Evolutionary conservation across 257 asterid species (phyloP).

Genomic region (Thymus mandschuricus): DNA sequence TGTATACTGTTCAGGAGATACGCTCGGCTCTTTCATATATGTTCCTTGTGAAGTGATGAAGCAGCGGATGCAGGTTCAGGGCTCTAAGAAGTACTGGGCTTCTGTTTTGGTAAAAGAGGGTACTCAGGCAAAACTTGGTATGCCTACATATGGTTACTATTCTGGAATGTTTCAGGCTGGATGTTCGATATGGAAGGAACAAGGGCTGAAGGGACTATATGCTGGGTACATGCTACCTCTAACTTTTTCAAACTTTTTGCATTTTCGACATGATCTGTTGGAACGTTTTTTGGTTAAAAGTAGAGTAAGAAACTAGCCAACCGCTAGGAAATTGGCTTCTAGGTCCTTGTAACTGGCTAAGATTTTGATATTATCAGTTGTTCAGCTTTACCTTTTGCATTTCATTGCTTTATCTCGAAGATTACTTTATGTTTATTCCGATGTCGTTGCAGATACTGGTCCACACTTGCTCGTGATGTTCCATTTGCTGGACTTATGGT

Average conservation of each 20-base stretch:
- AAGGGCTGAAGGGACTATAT: conserved; percentile 75
- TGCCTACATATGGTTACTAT: conserved; percentile 64
- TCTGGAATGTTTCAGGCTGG: conserved; percentile 89
- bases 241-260: conserved; percentile 4
- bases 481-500: conserved; percentile 95
- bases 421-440: conserved; percentile 24
- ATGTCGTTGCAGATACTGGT: conserved; percentile 66
- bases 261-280: background rate
- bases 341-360: too few species aligned
- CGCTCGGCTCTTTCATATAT: conserved; percentile 74
- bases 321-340: background rate
- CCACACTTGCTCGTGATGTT: conserved; percentile 84
- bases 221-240: conserved; percentile 56
- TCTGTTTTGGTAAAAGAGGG: conserved; percentile 56
- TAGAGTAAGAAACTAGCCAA: conserved; percentile 4
- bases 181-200: conserved; percentile 80
- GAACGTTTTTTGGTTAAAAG: background rate
- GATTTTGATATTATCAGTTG: too few species aligned
- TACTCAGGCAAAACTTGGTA: conserved; percentile 47
- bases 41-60: conserved; percentile 91
- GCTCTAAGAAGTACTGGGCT: conserved; percentile 74
- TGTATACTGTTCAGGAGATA: conserved; percentile 61
- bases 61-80: conserved; percentile 91
- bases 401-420: background rate
- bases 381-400: too few species aligned